phyloP scores from a whole-genome alignment of 345 rosid species.

The Arabidopsis suecica region DNA sequence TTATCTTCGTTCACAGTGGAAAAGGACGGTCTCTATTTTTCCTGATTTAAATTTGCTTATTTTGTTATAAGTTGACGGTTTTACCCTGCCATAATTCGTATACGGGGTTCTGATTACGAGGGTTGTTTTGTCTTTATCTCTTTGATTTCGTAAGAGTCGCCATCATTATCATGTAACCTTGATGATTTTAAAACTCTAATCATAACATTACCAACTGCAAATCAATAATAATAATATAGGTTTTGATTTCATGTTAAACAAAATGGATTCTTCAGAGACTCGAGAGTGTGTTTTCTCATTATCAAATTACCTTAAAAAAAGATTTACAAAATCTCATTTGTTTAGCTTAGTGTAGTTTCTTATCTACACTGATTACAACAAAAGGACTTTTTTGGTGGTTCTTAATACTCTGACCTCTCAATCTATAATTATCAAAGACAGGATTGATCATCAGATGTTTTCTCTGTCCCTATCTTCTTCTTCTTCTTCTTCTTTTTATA shows the following conservation, averaged over 20 bases:
- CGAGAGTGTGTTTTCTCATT: background rate
- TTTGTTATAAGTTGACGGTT: conserved; percentile 15
- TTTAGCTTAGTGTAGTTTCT: conserved; percentile 5
- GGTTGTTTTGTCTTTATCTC: conserved; percentile 20
- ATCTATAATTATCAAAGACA: conserved; percentile 27
- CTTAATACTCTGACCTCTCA: conserved; percentile 30
- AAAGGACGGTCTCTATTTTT: conserved; percentile 39
- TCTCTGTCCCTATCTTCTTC: conserved; percentile 20
- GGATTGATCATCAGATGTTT: background rate
- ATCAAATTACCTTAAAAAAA: conserved; percentile 1
- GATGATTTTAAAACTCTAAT: background rate
- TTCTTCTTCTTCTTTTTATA: background rate
- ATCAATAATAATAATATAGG: background rate
- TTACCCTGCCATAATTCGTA: conserved; percentile 22
- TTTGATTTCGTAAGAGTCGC: conserved; percentile 5
- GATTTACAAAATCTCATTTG: conserved; percentile 23
- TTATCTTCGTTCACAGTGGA: conserved; percentile 33
- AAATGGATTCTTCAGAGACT: background rate
- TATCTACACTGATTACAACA: conserved; percentile 35
- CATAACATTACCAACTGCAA: conserved; percentile 1
- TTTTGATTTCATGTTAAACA: background rate
- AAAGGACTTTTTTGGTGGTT: conserved; percentile 5
- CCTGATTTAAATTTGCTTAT: background rate
- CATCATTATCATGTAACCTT: background rate
- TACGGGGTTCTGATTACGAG: conserved; percentile 1